A percentile compares a stretch with the other conserved stretches of the same genome.
phyloP scores from a whole-genome alignment of 768 basidiomycete genomes.

The Candolleomyces eurysporus region DNA sequence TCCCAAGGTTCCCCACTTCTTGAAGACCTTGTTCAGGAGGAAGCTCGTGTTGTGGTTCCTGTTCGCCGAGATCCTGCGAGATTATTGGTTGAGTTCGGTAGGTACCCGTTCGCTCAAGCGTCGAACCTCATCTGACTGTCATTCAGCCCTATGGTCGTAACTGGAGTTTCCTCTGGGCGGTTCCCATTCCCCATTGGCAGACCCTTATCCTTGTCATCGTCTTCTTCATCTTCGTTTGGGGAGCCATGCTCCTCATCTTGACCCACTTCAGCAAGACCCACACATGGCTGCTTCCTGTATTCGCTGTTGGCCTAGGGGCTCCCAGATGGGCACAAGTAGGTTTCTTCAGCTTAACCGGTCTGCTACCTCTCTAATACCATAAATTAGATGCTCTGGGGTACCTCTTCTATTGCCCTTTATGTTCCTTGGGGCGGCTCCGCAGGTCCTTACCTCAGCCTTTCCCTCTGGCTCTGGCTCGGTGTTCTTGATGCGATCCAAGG shows the following conservation, averaged over 20 bases:
- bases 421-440: slow-evolving; percentile 88
- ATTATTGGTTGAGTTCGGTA: slow-evolving; percentile 89
- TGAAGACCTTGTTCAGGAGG: slow-evolving; percentile 83
- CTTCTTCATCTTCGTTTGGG: slow-evolving; percentile 93
- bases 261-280: slow-evolving; percentile 90
- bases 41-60: slow-evolving; percentile 96
- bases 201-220: slow-evolving; percentile 73
- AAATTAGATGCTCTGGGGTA: slow-evolving; percentile 85
- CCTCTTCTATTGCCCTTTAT: slow-evolving; percentile 88
- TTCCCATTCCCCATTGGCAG: slow-evolving; percentile 78
- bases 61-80: slow-evolving; percentile 86
- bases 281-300: slow-evolving; percentile 93
- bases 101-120: slow-evolving; percentile 24
- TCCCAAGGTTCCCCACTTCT: slow-evolving; percentile 91
- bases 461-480: slow-evolving; percentile 93
- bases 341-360: not conserved
- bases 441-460: slow-evolving; percentile 88
- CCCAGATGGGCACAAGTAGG: slow-evolving; percentile 89
- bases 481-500: slow-evolving; percentile 93
- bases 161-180: slow-evolving; percentile 92
- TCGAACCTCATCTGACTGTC: slow-evolving; percentile 9
- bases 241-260: slow-evolving; percentile 64
- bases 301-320: slow-evolving; percentile 91
- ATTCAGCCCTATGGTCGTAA: slow-evolving; percentile 87
- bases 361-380: not conserved